Conservation (phyloP, 2,329 filamentous ascomycete genomes). For the Fulvia fulva region DNA sequence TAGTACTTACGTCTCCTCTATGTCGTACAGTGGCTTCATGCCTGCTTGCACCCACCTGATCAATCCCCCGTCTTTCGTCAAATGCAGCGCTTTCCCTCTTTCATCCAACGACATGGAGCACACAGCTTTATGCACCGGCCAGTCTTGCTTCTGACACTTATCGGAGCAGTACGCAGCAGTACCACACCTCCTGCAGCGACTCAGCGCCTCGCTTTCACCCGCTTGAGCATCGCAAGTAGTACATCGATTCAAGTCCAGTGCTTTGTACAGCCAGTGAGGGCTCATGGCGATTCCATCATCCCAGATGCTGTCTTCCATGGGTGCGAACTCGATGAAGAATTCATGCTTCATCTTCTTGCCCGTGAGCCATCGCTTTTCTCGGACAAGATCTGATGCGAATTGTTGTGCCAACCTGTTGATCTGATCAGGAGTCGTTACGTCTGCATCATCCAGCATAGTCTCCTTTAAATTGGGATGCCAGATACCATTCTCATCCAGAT, state of each 20-base stretch:
- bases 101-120: slow-evolving; percentile 20
- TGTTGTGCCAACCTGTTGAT: slow-evolving; percentile 6
- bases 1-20: too few species aligned
- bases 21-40: too few species aligned
- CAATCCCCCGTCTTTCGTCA: slow-evolving; percentile 15
- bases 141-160: slow-evolving; percentile 19
- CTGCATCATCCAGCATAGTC: slow-evolving; percentile 26
- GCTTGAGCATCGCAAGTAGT: slow-evolving; percentile 9
- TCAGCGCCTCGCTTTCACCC: slow-evolving; percentile 3
- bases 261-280: slow-evolving; percentile 22
- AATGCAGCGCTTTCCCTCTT: slow-evolving; percentile 20
- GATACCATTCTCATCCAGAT: slow-evolving; percentile 3
- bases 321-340: slow-evolving; percentile 19
- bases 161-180: slow-evolving; percentile 23
- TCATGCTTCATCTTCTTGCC: slow-evolving; percentile 17
- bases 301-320: slow-evolving; percentile 15
- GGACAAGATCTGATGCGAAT: slow-evolving; percentile 13
- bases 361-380: slow-evolving; percentile 15
- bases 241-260: slow-evolving; percentile 13
- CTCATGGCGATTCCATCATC: slow-evolving; percentile 20
- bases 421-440: slow-evolving; percentile 17
- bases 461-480: slow-evolving; percentile 17
- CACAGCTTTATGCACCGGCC: slow-evolving; percentile 22
- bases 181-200: slow-evolving; percentile 20
- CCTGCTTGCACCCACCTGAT: slow-evolving; percentile 6